Percentiles rank a stretch among this genome's conserved stretches.
Conservation (phyloP, 805 yeast genomes). For the Suhomyces pyralidae region DNA sequence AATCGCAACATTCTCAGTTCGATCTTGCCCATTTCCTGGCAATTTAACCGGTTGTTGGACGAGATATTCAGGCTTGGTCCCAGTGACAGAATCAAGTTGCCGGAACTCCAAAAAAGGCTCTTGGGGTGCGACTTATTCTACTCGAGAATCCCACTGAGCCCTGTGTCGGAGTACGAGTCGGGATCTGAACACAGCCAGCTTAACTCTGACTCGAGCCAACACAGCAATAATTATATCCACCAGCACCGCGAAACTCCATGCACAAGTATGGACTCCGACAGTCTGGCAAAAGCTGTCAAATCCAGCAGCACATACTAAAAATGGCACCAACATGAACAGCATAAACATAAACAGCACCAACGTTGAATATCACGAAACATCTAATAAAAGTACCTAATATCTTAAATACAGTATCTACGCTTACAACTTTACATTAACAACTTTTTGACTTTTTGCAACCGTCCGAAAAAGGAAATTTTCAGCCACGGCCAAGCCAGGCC, state of each 20-base stretch:
- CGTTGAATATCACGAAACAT: no score
- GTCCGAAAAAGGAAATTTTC: neutral
- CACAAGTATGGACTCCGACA: neutral
- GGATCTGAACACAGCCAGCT: neutral
- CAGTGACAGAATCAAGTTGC: conserved; percentile 43
- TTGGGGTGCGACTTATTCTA: neutral
- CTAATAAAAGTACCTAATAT: no score
- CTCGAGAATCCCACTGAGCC: neutral
- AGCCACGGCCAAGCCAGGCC: neutral
- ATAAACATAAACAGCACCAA: no score
- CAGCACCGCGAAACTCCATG: neutral
- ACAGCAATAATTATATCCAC: neutral
- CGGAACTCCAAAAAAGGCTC: conserved; percentile 26
- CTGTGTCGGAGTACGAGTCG: neutral
- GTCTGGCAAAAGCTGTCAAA: neutral
- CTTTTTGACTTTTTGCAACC: neutral
- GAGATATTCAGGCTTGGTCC: conserved; percentile 47
- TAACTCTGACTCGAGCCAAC: neutral
- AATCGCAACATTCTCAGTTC: conserved; percentile 46
- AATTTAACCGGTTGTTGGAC: conserved; percentile 52
- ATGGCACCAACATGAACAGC: neutral
- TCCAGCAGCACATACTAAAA: neutral
- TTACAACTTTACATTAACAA: no score
- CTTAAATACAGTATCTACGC: no score
- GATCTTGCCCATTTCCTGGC: conserved; percentile 70